A percentile compares a stretch with the other conserved stretches of the same genome.
phyloP scores from a whole-genome alignment of 2,329 filamentous ascomycete genomes.

The Arthrobotrys pseudoclavata region DNA sequence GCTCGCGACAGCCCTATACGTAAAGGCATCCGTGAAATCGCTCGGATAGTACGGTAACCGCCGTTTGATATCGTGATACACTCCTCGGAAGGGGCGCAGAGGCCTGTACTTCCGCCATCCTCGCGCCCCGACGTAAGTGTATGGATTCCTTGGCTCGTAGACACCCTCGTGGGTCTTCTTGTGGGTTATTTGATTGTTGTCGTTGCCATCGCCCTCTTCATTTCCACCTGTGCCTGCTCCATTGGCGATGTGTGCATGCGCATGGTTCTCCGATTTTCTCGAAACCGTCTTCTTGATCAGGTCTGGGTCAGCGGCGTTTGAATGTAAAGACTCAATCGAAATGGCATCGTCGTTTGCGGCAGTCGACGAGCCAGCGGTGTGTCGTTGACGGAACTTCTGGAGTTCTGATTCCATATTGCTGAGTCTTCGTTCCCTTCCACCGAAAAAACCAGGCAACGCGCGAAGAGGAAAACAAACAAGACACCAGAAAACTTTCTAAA shows the following conservation, averaged over 20 bases:
- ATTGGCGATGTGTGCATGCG: constrained; percentile 8
- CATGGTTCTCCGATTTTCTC: constrained; percentile 22
- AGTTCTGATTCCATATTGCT: constrained; percentile 50
- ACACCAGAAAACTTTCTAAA: neutral
- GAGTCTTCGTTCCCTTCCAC: neutral
- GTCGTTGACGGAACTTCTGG: constrained; percentile 51
- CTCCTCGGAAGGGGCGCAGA: constrained; percentile 53
- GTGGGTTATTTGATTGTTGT: constrained; percentile 24
- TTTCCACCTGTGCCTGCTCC: constrained; percentile 2
- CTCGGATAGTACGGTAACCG: constrained; percentile 68
- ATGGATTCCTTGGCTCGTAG: constrained; percentile 49
- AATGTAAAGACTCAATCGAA: constrained; percentile 25
- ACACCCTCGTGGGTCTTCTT: constrained; percentile 55
- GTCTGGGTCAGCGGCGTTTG: constrained; percentile 10
- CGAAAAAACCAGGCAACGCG: neutral
- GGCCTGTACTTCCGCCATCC: constrained; percentile 57
- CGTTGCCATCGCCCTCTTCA: neutral
- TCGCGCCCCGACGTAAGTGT: constrained; percentile 48
- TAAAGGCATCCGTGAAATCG: constrained; percentile 72
- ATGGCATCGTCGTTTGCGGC: constrained; percentile 35
- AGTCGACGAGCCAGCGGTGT: constrained; percentile 16
- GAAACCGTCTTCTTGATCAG: constrained; percentile 35
- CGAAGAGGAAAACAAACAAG: constrained; percentile 21
- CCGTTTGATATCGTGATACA: constrained; percentile 58
- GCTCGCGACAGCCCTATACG: constrained; percentile 71